Conservation (phyloP, 768 basidiomycete species). For the Amyloporia xantha region DNA sequence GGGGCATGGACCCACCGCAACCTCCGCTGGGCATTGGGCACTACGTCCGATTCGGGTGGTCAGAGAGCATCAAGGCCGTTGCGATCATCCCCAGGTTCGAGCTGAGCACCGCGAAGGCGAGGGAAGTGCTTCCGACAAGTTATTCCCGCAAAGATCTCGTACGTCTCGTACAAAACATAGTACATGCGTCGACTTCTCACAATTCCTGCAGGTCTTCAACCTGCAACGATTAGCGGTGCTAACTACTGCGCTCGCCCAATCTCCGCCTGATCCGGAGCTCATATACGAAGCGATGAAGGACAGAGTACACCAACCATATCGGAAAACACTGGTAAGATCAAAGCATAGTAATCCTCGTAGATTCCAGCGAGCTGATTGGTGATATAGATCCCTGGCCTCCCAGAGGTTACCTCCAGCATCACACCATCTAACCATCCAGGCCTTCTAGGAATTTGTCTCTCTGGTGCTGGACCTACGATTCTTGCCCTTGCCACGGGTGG, state of each 20-base stretch:
- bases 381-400: slow-evolving; percentile 86
- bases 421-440: slow-evolving; percentile 90
- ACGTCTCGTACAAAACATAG: too few species aligned
- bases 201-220: slow-evolving; percentile 89
- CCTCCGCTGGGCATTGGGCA: slow-evolving; percentile 92
- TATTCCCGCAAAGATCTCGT: slow-evolving; percentile 93
- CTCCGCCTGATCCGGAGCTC: slow-evolving; percentile 90
- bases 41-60: slow-evolving; percentile 87
- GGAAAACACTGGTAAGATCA: slow-evolving; percentile 68
- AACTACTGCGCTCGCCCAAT: slow-evolving; percentile 85
- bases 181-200: too few species aligned
- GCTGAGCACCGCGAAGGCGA: slow-evolving; percentile 90
- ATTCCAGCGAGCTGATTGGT: not conserved
- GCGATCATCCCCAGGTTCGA: slow-evolving; percentile 95
- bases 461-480: slow-evolving; percentile 96
- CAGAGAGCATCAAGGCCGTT: slow-evolving; percentile 77
- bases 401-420: slow-evolving; percentile 82
- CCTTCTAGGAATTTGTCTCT: slow-evolving; percentile 94
- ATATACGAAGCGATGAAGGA: slow-evolving; percentile 99
- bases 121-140: slow-evolving; percentile 74
- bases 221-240: slow-evolving; percentile 93
- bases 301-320: slow-evolving; percentile 94
- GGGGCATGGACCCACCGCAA: slow-evolving; percentile 83
- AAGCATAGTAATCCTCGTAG: not conserved
- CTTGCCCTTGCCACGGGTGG: slow-evolving; percentile 85